Percentiles rank a stretch among this genome's conserved stretches.
Conservation (phyloP, 768 basidiomycete genomes). For the Serpula lacrymans region DNA sequence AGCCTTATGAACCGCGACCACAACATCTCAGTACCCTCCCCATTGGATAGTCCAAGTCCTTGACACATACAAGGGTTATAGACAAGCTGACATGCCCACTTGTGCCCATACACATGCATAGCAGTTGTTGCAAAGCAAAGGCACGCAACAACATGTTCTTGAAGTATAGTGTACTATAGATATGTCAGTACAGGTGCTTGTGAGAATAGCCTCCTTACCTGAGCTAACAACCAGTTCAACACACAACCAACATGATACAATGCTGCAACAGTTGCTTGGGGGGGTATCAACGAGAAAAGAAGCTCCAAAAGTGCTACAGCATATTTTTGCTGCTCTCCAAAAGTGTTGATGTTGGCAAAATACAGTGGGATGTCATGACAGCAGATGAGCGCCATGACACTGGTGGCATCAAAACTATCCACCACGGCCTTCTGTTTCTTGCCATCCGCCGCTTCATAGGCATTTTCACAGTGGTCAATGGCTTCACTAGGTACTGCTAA, state of each 20-base stretch:
- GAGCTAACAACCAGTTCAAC: no score
- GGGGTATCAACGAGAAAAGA: conserved; percentile 24
- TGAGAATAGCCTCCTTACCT: no score
- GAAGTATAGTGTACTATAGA: not conserved
- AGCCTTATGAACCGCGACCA: conserved; percentile 12
- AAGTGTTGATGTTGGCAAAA: conserved; percentile 36
- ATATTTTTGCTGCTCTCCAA: conserved; percentile 38
- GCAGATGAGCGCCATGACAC: conserved; percentile 33
- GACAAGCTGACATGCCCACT: conserved; percentile 13
- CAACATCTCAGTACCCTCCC: conserved; percentile 27
- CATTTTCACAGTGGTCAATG: conserved; percentile 32
- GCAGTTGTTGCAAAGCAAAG: conserved; percentile 8
- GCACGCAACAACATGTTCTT: not conserved
- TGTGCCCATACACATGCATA: conserved; percentile 18
- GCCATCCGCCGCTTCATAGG: conserved; percentile 8
- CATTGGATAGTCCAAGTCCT: conserved; percentile 29
- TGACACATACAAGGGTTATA: conserved; percentile 16
- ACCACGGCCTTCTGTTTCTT: not conserved
- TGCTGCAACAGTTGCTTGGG: conserved; percentile 19
- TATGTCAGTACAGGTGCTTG: no score
- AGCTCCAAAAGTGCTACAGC: conserved; percentile 28
- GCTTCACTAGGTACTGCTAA: conserved; percentile 27
- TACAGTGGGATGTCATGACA: conserved; percentile 33
- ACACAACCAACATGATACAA: no score
- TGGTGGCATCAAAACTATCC: conserved; percentile 9